A percentile compares a stretch with the other conserved stretches of the same genome.
Conservation (phyloP, 1,139 yeast species). For the Scheffersomyces quercinus region DNA sequence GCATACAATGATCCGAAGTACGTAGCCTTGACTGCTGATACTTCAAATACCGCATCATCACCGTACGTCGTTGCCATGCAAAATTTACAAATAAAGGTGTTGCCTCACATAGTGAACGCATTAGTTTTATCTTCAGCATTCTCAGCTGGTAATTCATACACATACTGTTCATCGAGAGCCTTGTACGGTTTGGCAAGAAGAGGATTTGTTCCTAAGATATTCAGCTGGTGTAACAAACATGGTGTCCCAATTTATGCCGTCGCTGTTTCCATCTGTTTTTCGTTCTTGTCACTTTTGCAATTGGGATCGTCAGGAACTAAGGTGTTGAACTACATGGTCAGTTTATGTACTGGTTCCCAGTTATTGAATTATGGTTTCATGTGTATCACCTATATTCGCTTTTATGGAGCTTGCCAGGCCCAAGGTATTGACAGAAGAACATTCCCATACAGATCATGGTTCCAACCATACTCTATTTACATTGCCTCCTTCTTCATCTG, state of each 20-base stretch:
- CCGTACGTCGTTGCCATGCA: constrained; percentile 50
- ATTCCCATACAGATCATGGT: constrained; percentile 33
- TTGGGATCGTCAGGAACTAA: constrained; percentile 58
- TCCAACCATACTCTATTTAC: constrained; percentile 33
- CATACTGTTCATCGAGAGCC: constrained; percentile 45
- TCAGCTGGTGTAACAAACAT: constrained; percentile 41
- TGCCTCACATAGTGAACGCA: constrained; percentile 45
- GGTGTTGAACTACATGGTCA: constrained; percentile 75
- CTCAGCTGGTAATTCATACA: constrained; percentile 47
- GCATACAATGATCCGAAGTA: constrained; percentile 43
- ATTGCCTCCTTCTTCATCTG: constrained; percentile 31
- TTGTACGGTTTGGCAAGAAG: constrained; percentile 40
- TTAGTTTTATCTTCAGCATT: constrained; percentile 38
- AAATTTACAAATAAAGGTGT: constrained; percentile 35
- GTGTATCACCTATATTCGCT: constrained; percentile 57
- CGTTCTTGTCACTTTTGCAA: constrained; percentile 53
- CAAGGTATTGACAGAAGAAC: constrained; percentile 31
- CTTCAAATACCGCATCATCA: constrained; percentile 33
- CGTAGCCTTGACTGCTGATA: constrained; percentile 20
- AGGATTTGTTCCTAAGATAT: constrained; percentile 42
- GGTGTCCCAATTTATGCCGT: constrained; percentile 59
- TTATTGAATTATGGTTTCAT: constrained; percentile 69
- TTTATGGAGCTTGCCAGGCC: constrained; percentile 59
- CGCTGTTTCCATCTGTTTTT: constrained; percentile 28
- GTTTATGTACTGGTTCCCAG: constrained; percentile 78